These are phyloP conservation scores for Rosa multiflora DNA, from an alignment of 306 rosid species.

Conservation along the genomic window DNA sequence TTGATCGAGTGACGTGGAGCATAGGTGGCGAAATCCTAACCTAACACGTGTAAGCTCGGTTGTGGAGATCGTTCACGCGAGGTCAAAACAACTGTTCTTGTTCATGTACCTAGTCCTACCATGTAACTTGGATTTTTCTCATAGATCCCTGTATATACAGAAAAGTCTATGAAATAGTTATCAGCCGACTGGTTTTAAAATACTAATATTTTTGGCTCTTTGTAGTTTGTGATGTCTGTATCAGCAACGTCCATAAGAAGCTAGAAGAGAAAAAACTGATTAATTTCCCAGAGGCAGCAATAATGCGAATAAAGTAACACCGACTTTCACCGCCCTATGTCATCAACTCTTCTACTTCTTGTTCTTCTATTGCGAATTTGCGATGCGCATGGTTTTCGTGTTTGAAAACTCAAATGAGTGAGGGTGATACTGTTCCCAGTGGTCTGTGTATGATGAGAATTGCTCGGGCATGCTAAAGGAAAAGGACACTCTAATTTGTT, in stretches of 20 bases:
- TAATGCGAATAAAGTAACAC: slow-evolving; percentile 14
- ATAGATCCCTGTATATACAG: neutral
- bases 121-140: neutral
- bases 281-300: neutral
- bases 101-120: too few species aligned
- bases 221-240: neutral
- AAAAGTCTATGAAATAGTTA: neutral
- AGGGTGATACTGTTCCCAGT: neutral
- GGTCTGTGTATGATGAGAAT: neutral
- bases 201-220: neutral
- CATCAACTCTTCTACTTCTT: neutral
- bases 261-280: neutral
- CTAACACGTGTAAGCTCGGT: too few species aligned
- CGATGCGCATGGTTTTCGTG: neutral
- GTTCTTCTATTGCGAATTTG: neutral
- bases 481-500: neutral
- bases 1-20: neutral
- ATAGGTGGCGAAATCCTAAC: neutral
- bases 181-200: neutral
- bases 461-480: slow-evolving; percentile 4
- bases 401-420: neutral
- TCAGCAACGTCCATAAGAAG: neutral
- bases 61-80: neutral
- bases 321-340: slow-evolving; percentile 21
- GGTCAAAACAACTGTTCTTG: neutral